phyloP scores from a whole-genome alignment of 306 rosid species.

The Malus asiatica region DNA sequence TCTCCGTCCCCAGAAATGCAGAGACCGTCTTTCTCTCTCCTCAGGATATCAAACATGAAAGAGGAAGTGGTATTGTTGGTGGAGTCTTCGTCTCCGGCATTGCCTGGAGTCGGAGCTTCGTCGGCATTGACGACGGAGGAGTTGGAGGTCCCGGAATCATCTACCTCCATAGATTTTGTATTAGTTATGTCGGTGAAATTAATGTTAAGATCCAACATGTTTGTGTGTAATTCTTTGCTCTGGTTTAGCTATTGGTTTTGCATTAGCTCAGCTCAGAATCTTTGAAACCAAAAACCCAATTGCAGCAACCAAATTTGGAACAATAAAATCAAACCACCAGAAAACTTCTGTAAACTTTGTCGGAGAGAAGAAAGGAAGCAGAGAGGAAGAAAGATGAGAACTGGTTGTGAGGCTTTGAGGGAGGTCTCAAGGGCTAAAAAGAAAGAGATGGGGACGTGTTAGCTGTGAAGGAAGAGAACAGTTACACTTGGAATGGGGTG shows the following conservation, averaged over 20 bases:
- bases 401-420: neutral
- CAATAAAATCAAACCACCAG: neutral
- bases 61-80: slow-evolving; percentile 21
- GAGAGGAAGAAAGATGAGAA: neutral
- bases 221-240: neutral
- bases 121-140: slow-evolving; percentile 43
- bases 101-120: slow-evolving; percentile 16
- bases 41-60: slow-evolving; percentile 40
- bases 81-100: slow-evolving; percentile 22
- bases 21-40: slow-evolving; percentile 1
- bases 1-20: neutral
- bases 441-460: slow-evolving; percentile 25
- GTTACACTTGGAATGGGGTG: slow-evolving; percentile 5
- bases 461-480: slow-evolving; percentile 8
- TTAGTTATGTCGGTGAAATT: neutral
- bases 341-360: neutral
- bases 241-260: neutral
- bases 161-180: slow-evolving; percentile 4
- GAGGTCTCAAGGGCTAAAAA: neutral
- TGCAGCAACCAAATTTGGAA: neutral
- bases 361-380: neutral
- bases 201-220: slow-evolving; percentile 53
- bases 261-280: neutral
- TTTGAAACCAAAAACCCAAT: slow-evolving; percentile 1
- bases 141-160: slow-evolving; percentile 32